Evolutionary conservation across 1,284 basidiomycete species (phyloP), one percentile per base, ranked within the genome.

Genomic region (Malassezia nana): DNA sequence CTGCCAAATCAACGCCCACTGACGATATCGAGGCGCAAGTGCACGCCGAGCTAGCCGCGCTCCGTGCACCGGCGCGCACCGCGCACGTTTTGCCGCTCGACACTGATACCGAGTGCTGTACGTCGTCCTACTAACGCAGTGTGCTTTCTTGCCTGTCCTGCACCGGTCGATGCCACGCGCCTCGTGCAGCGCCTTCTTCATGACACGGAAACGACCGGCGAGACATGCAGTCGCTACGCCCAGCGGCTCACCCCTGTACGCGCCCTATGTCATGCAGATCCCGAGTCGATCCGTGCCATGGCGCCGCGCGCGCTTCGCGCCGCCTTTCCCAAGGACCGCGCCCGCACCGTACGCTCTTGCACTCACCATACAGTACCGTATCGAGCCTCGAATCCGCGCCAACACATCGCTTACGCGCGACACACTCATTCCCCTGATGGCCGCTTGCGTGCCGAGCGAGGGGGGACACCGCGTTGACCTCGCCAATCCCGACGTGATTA

Each of bases 1-100:
- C 25, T 22, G 22, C 38, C 13, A 29, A 30, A 15, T 31, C 29
- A 22, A 6, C 42, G 13, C 3, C 28, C 6, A 26, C 44, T 24
- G 26, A 32, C 5, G 69, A 69, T 35, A 64, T 72, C 25, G 67
- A 67, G 51, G 56, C 63, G 22, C 64, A 70, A 42, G 68, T 72
- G 28, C 57, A 56, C 18, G 58, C 62, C 22, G 69, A 72, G 30
- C 57, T 72, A 2, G 47, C 48, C 2, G 59, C 59, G 39, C 55
- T 69, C 12, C 48, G 28, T 2, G 25, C 30, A 35, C 46, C 52
- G 8, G 24, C 29, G 15, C 35, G 9, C 10, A 1, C 25, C 28
- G 22, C 7, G 33, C 41, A 46, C 18, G 13, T 54, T 10, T 3
- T 20, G 12, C 6, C 41, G 13, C 43, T 56, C 13, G 54, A 56